These are phyloP conservation scores for Phytophthora cactorum DNA, from an alignment of 352 stramenopile genomes.

Conservation along the genomic window DNA sequence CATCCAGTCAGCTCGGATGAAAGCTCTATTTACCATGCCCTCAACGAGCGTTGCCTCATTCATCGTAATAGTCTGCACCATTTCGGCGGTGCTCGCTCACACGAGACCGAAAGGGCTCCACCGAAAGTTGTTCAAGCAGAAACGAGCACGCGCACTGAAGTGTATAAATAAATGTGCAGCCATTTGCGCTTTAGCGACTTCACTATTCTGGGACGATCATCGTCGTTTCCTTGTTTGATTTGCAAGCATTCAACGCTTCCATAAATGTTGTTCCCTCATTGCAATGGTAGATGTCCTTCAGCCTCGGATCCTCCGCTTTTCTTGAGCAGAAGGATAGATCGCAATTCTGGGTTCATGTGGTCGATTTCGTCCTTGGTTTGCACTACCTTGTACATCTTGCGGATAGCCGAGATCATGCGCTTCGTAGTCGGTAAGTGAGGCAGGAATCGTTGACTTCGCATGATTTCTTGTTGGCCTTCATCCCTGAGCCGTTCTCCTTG, in stretches of 20 bases:
- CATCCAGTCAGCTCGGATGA: background rate
- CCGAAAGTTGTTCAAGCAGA: background rate
- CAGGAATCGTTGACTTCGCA: constrained; percentile 48
- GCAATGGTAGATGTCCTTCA: constrained; percentile 12
- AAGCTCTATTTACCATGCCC: constrained; percentile 43
- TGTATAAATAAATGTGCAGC: constrained; percentile 32
- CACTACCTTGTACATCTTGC: constrained; percentile 63
- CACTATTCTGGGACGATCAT: constrained; percentile 29
- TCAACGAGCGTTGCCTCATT: constrained; percentile 60
- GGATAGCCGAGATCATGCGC: constrained; percentile 62
- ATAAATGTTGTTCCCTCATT: constrained; percentile 1
- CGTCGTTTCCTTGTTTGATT: constrained; percentile 8
- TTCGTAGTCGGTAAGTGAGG: constrained; percentile 63
- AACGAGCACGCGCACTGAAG: background rate
- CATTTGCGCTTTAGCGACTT: background rate
- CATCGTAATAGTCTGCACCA: constrained; percentile 66
- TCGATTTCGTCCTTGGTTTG: constrained; percentile 80
- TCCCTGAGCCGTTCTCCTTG: constrained; percentile 39
- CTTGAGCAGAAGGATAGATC: constrained; percentile 46
- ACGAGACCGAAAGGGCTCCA: background rate
- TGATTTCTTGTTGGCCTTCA: constrained; percentile 52
- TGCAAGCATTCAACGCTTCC: background rate
- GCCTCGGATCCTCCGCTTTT: constrained; percentile 12
- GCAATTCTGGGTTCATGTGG: constrained; percentile 60
- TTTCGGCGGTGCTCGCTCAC: constrained; percentile 12